Percentiles rank a stretch among this genome's conserved stretches.
phyloP scores from a whole-genome alignment of 2,329 filamentous ascomycete genomes.

The Penicillium sp. region DNA sequence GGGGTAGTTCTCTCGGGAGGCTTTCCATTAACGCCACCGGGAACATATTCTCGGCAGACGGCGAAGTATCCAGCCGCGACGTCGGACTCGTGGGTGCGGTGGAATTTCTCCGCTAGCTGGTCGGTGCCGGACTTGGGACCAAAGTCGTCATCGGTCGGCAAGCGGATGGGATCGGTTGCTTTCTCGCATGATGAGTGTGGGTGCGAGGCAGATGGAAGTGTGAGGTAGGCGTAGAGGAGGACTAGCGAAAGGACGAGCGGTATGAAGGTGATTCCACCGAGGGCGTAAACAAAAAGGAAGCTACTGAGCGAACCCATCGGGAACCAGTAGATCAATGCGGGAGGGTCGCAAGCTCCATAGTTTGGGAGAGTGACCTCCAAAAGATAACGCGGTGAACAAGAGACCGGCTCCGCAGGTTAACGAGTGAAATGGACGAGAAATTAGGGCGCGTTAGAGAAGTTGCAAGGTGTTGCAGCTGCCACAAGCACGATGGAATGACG shows the following conservation, averaged over 20 bases:
- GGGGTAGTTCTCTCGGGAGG: slow-evolving; percentile 84
- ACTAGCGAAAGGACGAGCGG: slow-evolving; percentile 67
- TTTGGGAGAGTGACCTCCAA: slow-evolving; percentile 15
- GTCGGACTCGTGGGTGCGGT: slow-evolving; percentile 66
- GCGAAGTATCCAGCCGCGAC: slow-evolving; percentile 91
- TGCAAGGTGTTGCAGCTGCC: slow-evolving; percentile 20
- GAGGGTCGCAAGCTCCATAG: slow-evolving; percentile 36
- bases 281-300: slow-evolving; percentile 74
- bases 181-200: slow-evolving; percentile 42
- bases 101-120: slow-evolving; percentile 61
- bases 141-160: slow-evolving; percentile 65
- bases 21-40: slow-evolving; percentile 88
- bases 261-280: slow-evolving; percentile 86
- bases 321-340: slow-evolving; percentile 33
- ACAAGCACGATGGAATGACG: slow-evolving; percentile 17
- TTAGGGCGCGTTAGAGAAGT: slow-evolving; percentile 12
- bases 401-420: slow-evolving; percentile 20
- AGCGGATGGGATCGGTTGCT: slow-evolving; percentile 38
- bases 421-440: slow-evolving; percentile 6
- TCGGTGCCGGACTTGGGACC: slow-evolving; percentile 64
- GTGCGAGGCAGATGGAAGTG: slow-evolving; percentile 54
- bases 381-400: slow-evolving; percentile 4
- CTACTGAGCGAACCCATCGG: slow-evolving; percentile 49
- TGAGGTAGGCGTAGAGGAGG: slow-evolving; percentile 68
- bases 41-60: slow-evolving; percentile 90